A percentile compares a stretch with the other conserved stretches of the same genome.
These are phyloP conservation scores for Sugiyamaella qingdaonensis DNA, from an alignment of 805 yeast genomes.

Conservation along the genomic window DNA sequence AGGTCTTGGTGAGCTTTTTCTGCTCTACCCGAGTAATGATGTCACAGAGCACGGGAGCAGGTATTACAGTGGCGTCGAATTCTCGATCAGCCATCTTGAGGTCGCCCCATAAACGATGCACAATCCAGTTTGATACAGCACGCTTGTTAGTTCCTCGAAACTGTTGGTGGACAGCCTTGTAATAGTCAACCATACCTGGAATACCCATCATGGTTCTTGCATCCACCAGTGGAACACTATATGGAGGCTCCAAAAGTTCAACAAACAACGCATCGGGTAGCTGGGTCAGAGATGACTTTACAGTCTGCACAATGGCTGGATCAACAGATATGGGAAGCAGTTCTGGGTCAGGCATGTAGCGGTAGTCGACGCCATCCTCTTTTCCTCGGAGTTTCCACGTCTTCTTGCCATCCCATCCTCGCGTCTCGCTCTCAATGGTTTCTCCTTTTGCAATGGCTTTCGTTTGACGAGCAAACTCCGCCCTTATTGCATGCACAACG, in stretches of 20 bases:
- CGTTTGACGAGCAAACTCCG: slow-evolving; percentile 70
- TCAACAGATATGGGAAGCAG: slow-evolving; percentile 56
- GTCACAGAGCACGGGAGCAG: slow-evolving; percentile 48
- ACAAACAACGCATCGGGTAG: slow-evolving; percentile 59
- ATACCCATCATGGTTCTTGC: slow-evolving; percentile 64
- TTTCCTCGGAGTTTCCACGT: slow-evolving; percentile 71
- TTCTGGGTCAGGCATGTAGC: slow-evolving; percentile 95
- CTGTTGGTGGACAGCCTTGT: slow-evolving; percentile 39
- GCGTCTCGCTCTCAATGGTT: slow-evolving; percentile 55
- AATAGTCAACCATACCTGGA: slow-evolving; percentile 50
- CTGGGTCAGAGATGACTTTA: slow-evolving; percentile 42
- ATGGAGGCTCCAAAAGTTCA: slow-evolving; percentile 46
- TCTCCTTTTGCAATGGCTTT: slow-evolving; percentile 40
- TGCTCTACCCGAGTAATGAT: slow-evolving; percentile 48
- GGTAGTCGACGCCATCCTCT: slow-evolving; percentile 78
- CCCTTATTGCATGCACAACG: slow-evolving; percentile 65
- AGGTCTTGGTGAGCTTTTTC: slow-evolving; percentile 53
- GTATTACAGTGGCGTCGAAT: slow-evolving; percentile 32
- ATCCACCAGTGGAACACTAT: slow-evolving; percentile 60
- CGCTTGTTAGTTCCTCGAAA: slow-evolving; percentile 26
- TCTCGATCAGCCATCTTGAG: slow-evolving; percentile 46
- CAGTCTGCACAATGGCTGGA: slow-evolving; percentile 38
- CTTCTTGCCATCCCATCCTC: slow-evolving; percentile 84
- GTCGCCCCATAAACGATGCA: slow-evolving; percentile 74
- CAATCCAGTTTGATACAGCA: slow-evolving; percentile 69